A percentile compares a stretch with the other conserved stretches of the same genome.
phyloP scores from a whole-genome alignment of 1,284 basidiomycete species.

The Hymenochaete sp. region DNA sequence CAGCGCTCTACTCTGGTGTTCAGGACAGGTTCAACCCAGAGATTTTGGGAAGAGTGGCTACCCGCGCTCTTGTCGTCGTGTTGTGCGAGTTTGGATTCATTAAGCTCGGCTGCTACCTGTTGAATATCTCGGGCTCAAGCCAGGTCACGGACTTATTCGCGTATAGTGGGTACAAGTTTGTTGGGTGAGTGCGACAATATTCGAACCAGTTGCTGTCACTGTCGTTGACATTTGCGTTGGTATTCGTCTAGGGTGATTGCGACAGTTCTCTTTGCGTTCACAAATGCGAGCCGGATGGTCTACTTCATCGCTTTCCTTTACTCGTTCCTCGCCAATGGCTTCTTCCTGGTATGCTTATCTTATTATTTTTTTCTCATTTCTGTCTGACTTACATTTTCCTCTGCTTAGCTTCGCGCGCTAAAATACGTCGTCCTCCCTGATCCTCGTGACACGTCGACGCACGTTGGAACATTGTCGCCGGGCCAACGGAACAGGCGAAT shows the following conservation, averaged over 20 bases:
- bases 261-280: slow-evolving; percentile 27
- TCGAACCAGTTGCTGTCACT: too few relatives aligned
- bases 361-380: not conserved
- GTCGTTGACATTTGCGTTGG: not conserved
- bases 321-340: slow-evolving; percentile 43
- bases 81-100: slow-evolving; percentile 83
- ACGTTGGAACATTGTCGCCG: slow-evolving; percentile 17
- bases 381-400: not conserved
- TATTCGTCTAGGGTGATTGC: slow-evolving; percentile 27
- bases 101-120: slow-evolving; percentile 84
- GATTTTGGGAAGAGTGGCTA: slow-evolving; percentile 81
- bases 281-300: slow-evolving; percentile 33
- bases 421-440: slow-evolving; percentile 21
- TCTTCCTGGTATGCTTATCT: slow-evolving; percentile 16
- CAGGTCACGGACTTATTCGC: slow-evolving; percentile 67
- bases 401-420: slow-evolving; percentile 18
- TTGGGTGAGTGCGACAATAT: slow-evolving; percentile 61
- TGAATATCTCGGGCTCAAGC: slow-evolving; percentile 73
- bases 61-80: slow-evolving; percentile 75
- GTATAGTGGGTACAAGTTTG: slow-evolving; percentile 97
- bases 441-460: slow-evolving; percentile 16
- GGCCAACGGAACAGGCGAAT: slow-evolving; percentile 19
- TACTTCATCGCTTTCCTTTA: slow-evolving; percentile 47
- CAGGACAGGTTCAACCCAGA: slow-evolving; percentile 83
- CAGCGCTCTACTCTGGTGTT: slow-evolving; percentile 79